These are phyloP conservation scores for Metroxylon sagu DNA, from an alignment of 176 grass and related monocot species.

Conservation along the genomic window DNA sequence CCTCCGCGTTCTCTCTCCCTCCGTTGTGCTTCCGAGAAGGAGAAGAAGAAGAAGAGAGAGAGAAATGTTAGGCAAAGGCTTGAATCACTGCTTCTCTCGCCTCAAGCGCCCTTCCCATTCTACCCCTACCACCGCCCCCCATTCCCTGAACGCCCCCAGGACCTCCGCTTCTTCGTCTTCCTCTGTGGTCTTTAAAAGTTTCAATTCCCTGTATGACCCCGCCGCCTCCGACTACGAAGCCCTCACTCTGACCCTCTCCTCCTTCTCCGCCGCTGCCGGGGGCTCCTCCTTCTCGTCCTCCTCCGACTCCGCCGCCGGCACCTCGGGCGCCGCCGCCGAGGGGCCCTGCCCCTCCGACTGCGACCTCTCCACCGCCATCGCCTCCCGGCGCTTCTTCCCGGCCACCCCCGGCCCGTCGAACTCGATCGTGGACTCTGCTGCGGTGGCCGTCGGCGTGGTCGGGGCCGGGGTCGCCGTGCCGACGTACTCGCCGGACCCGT, in stretches of 20 bases:
- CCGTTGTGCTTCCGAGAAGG: constrained; percentile 8
- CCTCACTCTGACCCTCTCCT: constrained; percentile 24
- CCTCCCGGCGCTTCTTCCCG: constrained; percentile 84
- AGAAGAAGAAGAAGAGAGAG: neutral
- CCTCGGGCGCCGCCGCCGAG: neutral
- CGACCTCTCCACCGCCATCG: constrained; percentile 77
- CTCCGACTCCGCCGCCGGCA: constrained; percentile 8
- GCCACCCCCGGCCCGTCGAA: constrained; percentile 68
- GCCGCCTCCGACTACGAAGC: neutral
- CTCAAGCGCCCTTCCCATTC: constrained; percentile 33
- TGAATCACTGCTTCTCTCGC: constrained; percentile 54
- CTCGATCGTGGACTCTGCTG: constrained; percentile 66
- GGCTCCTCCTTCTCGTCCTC: constrained; percentile 12
- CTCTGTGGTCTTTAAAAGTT: constrained; percentile 31
- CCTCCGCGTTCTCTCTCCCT: constrained; percentile 20
- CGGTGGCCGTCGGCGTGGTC: constrained; percentile 11
- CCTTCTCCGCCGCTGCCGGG: neutral
- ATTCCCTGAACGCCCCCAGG: constrained; percentile 19
- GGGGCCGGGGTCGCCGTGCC: constrained; percentile 63
- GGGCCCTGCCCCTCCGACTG: constrained; percentile 2
- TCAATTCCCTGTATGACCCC: constrained; percentile 32
- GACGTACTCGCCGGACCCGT: constrained; percentile 87
- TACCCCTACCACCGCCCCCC: constrained; percentile 15
- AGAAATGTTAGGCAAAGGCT: constrained; percentile 42
- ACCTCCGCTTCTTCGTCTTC: constrained; percentile 39